Base-by-base conservation (phyloP, 345 rosid genomes). In the Acer negundo region DNA sequence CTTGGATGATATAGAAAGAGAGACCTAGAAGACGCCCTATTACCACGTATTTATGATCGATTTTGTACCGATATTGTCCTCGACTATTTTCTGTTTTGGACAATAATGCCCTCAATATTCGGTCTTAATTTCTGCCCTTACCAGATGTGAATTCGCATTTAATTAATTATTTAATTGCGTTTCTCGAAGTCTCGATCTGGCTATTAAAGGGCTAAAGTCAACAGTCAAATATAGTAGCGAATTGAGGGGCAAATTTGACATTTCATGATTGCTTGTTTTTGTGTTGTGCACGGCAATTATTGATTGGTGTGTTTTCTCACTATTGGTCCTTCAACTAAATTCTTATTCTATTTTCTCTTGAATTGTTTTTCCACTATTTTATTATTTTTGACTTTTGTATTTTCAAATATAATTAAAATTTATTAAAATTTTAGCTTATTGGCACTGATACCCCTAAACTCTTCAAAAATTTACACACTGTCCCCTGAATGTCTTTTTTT, bases 11-110 rank as follows among this genome's bases (percentile, higher is more conserved):
- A n/a, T 19, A 59, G 12, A 59, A 13, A 84, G 22, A 82, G 74
- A 68, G 76, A 69, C 74, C 80, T 64, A 74, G 75, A 80, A 65
- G 74, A 64, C 7, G 82, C 85, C 83, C 58, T 62, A 23, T 40
- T 75, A 82, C 80, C 81, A 77, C 69, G 64, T 67, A 82, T 85
- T 84, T 87, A 84, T 73, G 10, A 59, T 75, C 12, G 24, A 4
- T 8, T n/a, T 22, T 24, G 47, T 81, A 1, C 76, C 84, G 11
- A 75, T 24, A 75, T 3, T 62, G 7, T 84, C 90, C 90, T 80
- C 35, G 7, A 0, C 7, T 59, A 15, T 74, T 63, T 20, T 17
- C 6, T 0, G 2, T 4, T 42, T 47, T 22, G 70, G 15, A 65
- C 75, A 13, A 35, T 26, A 71, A 68, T 69, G 16, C 84, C 86